Evolutionary conservation across 1,139 yeast genomes (phyloP).

Genomic region (Diutina scorzettiae): DNA sequence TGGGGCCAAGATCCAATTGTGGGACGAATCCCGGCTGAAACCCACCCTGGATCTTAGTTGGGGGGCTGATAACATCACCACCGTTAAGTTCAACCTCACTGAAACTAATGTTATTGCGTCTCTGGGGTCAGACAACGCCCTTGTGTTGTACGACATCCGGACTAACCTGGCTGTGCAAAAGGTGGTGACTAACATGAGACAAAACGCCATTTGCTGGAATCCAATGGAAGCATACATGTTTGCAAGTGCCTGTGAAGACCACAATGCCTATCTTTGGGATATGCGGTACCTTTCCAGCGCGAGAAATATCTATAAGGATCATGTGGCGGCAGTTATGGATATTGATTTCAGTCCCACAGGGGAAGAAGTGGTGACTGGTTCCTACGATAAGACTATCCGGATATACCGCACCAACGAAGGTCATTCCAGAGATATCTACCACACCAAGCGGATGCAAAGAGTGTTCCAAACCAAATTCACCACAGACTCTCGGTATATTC

Average conservation of each 20-base stretch:
- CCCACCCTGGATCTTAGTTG: constrained; percentile 73
- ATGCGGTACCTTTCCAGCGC: constrained; percentile 84
- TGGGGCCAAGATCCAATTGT: constrained; percentile 75
- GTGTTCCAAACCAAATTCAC: constrained; percentile 75
- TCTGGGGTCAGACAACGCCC: constrained; percentile 85
- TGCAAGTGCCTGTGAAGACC: constrained; percentile 91
- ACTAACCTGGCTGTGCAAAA: constrained; percentile 92
- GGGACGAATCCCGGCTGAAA: constrained; percentile 78
- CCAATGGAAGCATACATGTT: constrained; percentile 96
- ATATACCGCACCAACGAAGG: constrained; percentile 70
- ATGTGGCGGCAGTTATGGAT: constrained; percentile 91
- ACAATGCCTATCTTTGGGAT: constrained; percentile 88
- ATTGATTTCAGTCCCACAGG: constrained; percentile 96
- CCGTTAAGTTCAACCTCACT: constrained; percentile 80
- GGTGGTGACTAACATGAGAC: constrained; percentile 69
- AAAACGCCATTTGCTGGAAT: constrained; percentile 87
- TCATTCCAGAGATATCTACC: constrained; percentile 89
- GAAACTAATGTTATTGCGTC: constrained; percentile 86
- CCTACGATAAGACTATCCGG: constrained; percentile 87
- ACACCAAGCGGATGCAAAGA: constrained; percentile 95
- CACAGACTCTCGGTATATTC: constrained; percentile 77
- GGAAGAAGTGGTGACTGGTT: constrained; percentile 88
- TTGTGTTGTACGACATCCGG: constrained; percentile 82
- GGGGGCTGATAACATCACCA: constrained; percentile 88
- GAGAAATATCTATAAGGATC: constrained; percentile 81